phyloP scores from a whole-genome alignment of 2,329 filamentous ascomycete genomes.

The Stagonosporopsis chrysanthemi region DNA sequence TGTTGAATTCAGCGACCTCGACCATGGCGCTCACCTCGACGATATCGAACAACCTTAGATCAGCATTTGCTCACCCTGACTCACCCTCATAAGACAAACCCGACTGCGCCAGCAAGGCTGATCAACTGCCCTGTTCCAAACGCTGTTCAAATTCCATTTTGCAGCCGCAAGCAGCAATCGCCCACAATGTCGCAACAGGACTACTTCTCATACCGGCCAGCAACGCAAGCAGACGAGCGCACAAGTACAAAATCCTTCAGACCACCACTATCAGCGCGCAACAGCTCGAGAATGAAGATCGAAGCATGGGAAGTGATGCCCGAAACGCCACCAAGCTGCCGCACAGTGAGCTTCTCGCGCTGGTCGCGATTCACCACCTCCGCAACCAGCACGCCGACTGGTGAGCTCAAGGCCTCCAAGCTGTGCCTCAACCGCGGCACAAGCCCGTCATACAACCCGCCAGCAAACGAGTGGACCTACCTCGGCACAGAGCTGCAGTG shows the following conservation, averaged over 20 bases:
- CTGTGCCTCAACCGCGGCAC: slow-evolving; percentile 29
- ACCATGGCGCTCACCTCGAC: slow-evolving; percentile 14
- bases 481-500: slow-evolving; percentile 22
- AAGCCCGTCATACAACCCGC: slow-evolving; percentile 29
- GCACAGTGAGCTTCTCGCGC: slow-evolving; percentile 26
- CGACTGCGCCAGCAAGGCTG: slow-evolving; percentile 13
- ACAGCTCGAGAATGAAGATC: slow-evolving; percentile 22
- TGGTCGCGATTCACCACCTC: slow-evolving; percentile 31
- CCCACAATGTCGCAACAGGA: slow-evolving; percentile 20
- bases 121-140: slow-evolving; percentile 3
- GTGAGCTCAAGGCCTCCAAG: slow-evolving; percentile 31
- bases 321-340: slow-evolving; percentile 24
- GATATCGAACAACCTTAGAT: slow-evolving; percentile 4
- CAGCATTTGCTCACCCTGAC: slow-evolving; percentile 10
- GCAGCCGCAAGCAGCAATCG: slow-evolving; percentile 7
- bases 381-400: slow-evolving; percentile 11
- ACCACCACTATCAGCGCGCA: slow-evolving; percentile 10
- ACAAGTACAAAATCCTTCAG: slow-evolving; percentile 5
- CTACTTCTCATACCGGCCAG: slow-evolving; percentile 14
- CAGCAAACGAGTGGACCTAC: slow-evolving; percentile 28
- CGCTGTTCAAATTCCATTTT: not conserved
- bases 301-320: slow-evolving; percentile 20
- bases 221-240: not conserved
- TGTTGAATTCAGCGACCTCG: slow-evolving; percentile 15
- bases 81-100: slow-evolving; percentile 8